phyloP scores from a whole-genome alignment of 176 grass and related monocot genomes.

The Avena insularis region DNA sequence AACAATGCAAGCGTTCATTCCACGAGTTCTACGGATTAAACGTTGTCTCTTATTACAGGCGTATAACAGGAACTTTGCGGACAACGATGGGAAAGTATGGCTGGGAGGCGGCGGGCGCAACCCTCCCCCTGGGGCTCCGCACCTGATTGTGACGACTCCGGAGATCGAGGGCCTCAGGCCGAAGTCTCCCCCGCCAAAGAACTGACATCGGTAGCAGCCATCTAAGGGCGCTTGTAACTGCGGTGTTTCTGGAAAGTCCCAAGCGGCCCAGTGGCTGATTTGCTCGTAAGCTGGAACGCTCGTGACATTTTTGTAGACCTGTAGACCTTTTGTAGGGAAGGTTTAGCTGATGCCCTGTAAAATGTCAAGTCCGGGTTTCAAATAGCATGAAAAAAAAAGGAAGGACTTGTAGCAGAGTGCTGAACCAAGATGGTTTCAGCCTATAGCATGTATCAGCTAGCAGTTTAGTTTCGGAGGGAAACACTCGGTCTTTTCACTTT shows the following conservation, averaged over 20 bases:
- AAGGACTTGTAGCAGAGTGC: neutral
- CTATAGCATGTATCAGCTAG: neutral
- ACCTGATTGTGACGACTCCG: conserved; percentile 83
- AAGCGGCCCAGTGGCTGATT: conserved; percentile 9
- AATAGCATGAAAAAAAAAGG: neutral
- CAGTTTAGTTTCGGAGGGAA: neutral
- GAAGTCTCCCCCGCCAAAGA: conserved; percentile 83
- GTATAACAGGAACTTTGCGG: conserved; percentile 68
- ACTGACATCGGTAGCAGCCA: conserved; percentile 25
- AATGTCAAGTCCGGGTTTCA: conserved; percentile 35
- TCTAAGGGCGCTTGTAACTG: neutral
- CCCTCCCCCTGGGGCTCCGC: conserved; percentile 88
- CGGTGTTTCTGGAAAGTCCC: conserved; percentile 38
- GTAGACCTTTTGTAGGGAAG: conserved; percentile 22
- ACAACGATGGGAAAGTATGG: conserved; percentile 91
- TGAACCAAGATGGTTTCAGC: neutral
- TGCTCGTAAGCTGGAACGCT: neutral
- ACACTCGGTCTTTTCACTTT: neutral
- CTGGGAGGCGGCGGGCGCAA: conserved; percentile 87
- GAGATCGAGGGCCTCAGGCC: conserved; percentile 88
- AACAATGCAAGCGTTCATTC: neutral
- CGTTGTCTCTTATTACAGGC: conserved; percentile 45
- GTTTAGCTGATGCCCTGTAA: conserved; percentile 27
- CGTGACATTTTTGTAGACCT: conserved; percentile 40
- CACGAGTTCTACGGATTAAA: neutral